Percentiles rank a stretch among this genome's conserved stretches.
These are phyloP conservation scores for Penicillium brasilianum DNA, from an alignment of 2,329 filamentous ascomycete species.

Conservation along the genomic window DNA sequence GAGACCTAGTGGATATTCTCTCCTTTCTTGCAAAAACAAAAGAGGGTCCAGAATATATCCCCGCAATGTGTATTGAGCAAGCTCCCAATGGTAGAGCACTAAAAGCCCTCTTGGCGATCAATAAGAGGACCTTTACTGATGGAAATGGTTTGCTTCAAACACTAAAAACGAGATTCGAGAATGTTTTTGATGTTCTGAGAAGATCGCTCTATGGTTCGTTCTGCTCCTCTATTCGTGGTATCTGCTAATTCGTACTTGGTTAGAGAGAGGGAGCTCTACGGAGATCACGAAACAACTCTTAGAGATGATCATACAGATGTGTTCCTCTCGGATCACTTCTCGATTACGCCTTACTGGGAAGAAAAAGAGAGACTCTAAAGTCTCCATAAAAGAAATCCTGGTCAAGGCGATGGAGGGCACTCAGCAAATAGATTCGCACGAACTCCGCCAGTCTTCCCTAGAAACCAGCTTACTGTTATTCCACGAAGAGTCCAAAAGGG, in stretches of 20 bases:
- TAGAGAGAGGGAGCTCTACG: constrained; percentile 7
- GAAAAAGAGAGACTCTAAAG: constrained; percentile 8
- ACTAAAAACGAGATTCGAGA: constrained; percentile 6
- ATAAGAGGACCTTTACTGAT: constrained; percentile 29
- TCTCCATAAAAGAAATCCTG: constrained; percentile 17
- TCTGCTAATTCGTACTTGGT: constrained; percentile 7
- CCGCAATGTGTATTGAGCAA: constrained; percentile 43
- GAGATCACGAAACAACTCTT: constrained; percentile 28
- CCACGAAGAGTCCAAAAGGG: constrained; percentile 23
- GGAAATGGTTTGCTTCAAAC: constrained; percentile 21
- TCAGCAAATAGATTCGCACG: constrained; percentile 10
- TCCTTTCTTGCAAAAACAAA: constrained; percentile 42
- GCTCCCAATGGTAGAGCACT: constrained; percentile 17
- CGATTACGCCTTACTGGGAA: constrained; percentile 30
- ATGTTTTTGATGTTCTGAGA: constrained; percentile 17
- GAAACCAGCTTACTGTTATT: constrained; percentile 22
- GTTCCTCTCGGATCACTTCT: constrained; percentile 33
- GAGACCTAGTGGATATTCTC: constrained; percentile 34
- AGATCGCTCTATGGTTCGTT: constrained; percentile 16
- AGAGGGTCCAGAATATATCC: constrained; percentile 39
- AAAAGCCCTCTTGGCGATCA: constrained; percentile 41
- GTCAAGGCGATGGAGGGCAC: constrained; percentile 12
- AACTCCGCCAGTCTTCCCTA: constrained; percentile 18
- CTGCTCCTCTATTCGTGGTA: constrained; percentile 2
- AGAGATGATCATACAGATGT: constrained; percentile 36